Evolutionary conservation across 495 filamentous ascomycete genomes (phyloP).

Genomic region (Glonium stellatum): DNA sequence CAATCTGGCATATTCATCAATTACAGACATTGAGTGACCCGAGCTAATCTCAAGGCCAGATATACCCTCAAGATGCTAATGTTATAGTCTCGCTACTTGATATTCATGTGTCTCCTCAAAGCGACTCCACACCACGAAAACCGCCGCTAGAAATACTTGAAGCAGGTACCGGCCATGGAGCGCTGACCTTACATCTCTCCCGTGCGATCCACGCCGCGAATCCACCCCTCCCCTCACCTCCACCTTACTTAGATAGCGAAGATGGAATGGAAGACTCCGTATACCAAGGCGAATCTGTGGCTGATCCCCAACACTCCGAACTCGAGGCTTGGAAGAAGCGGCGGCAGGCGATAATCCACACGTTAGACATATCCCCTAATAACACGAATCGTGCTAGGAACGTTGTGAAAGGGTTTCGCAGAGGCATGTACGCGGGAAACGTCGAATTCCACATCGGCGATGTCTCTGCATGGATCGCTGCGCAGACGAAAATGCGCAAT

Average conservation of each 20-base stretch:
- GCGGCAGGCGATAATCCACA: constrained; percentile 63
- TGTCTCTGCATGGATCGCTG: constrained; percentile 54
- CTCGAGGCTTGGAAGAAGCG: constrained; percentile 41
- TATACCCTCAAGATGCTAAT: constrained; percentile 66
- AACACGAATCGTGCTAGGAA: constrained; percentile 54
- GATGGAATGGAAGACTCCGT: constrained; percentile 19
- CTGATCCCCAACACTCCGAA: constrained; percentile 12
- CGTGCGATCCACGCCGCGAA: constrained; percentile 73
- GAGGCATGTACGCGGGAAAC: constrained; percentile 58
- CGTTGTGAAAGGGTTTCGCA: constrained; percentile 57
- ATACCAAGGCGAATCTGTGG: constrained; percentile 17
- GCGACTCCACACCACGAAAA: constrained; percentile 23
- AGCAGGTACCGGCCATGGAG: constrained; percentile 74
- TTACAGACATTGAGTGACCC: background rate
- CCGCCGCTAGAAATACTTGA: constrained; percentile 63
- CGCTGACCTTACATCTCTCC: constrained; percentile 63
- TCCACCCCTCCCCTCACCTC: constrained; percentile 33
- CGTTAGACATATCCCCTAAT: constrained; percentile 53
- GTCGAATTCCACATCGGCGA: constrained; percentile 67
- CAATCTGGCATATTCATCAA: background rate
- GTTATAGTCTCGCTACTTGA: constrained; percentile 68
- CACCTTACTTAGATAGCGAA: constrained; percentile 14
- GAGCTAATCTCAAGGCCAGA: constrained; percentile 41
- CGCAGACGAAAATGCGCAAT: constrained; percentile 26
- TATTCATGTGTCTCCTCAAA: constrained; percentile 48